Evolutionary conservation across 176 grass and related monocot species (phyloP), one percentile per base, ranked within the genome.

Genomic region (Juncus inflexus): DNA sequence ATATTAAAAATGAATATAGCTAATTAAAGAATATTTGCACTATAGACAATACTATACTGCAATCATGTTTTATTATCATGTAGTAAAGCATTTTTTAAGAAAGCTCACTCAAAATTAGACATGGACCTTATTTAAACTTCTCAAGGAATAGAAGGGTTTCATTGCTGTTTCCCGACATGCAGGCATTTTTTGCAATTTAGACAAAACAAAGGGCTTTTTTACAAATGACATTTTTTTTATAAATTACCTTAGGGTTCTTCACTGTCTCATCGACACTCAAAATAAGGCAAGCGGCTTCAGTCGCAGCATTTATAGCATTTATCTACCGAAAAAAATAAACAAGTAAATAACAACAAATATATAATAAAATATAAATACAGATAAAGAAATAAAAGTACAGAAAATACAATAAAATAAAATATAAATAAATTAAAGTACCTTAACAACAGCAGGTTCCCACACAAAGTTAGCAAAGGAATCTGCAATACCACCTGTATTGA

Each of bases 381-480:
- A 36, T 78, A 54, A 67, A 54, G 7, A 62, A 4, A 50, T 53
- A n/a, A 9, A 56, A 3, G 52, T 37, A 19, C 2, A 52, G 6
- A 62, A 79, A 55, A 61, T 9, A 64, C 47, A 64, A 74, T 55
- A 9, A 66, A 67, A 16, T 11, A 74, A 40, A 63, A 7, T 2
- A 50, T 15, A 42, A 2, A 42, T 58, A 40, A 67, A 58, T 47
- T 28, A 71, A 76, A n/a, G 7, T 94, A 94, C 95, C 83, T 99
- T 99, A 16, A 99, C 95, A 61, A 99, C 85, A 60, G 95, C 78
- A 94, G 95, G 95, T 76, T 99, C 95, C 95, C 95, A 99, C 40
- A 99, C 95, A 61, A 99, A 99, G 53, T 99, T 99, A 42, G 85
- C 89, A 63, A 83, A 90, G 28, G 95, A 94, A 94, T 99, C 89